These are phyloP conservation scores for Cadophora luteo-olivacea DNA, from an alignment of 2,329 filamentous ascomycete genomes.

Conservation along the genomic window DNA sequence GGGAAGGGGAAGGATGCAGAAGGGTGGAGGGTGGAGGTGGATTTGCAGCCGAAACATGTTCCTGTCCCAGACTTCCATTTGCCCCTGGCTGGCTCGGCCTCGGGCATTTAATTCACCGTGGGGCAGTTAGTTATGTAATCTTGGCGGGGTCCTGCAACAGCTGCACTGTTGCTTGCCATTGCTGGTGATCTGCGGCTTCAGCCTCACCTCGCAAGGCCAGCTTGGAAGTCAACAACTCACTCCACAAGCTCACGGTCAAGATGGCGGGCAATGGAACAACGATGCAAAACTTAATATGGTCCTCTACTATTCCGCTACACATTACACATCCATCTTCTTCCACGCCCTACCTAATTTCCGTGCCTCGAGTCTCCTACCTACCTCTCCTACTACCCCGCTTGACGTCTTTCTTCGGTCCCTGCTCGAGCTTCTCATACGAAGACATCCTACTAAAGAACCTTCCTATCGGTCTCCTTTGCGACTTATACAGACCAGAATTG, in stretches of 20 bases:
- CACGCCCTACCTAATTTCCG: slow-evolving; percentile 55
- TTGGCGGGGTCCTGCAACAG: no score
- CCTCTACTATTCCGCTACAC: slow-evolving; percentile 43
- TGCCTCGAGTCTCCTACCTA: slow-evolving; percentile 71
- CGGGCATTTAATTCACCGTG: neutral
- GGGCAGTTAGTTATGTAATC: no score
- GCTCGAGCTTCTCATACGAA: slow-evolving; percentile 66
- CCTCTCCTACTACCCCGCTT: slow-evolving; percentile 68
- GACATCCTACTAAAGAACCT: slow-evolving; percentile 74
- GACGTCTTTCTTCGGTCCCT: slow-evolving; percentile 68
- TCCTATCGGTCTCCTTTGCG: slow-evolving; percentile 71
- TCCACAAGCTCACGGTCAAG: neutral
- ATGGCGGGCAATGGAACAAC: neutral
- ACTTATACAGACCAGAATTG: slow-evolving; percentile 61
- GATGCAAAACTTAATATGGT: slow-evolving; percentile 45
- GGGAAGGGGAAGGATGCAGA: neutral
- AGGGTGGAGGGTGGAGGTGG: neutral
- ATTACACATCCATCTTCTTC: slow-evolving; percentile 43
- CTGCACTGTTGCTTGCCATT: no score
- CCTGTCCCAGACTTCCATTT: neutral
- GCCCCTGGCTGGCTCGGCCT: neutral
- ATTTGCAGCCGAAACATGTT: slow-evolving; percentile 2
- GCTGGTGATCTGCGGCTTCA: no score
- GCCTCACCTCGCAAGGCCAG: slow-evolving; percentile 6
- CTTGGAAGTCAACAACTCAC: neutral